Conservation (phyloP, 805 yeast genomes). For the Myxozyma kluyveri region DNA sequence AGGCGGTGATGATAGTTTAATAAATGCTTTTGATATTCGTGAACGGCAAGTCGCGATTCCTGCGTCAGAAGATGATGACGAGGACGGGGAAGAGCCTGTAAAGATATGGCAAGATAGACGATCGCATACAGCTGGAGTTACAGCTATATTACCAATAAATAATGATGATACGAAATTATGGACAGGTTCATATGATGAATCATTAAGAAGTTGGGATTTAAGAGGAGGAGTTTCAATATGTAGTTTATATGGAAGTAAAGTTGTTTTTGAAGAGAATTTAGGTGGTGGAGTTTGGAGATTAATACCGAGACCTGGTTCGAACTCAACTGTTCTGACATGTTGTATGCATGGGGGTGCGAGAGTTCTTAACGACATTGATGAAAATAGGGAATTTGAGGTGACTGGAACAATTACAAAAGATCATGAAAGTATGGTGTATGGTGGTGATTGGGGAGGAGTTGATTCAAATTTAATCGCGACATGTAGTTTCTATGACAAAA, state of each 20-base stretch:
- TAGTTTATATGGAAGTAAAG: slow-evolving; percentile 31
- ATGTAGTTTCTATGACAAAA: slow-evolving; percentile 87
- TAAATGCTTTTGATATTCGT: slow-evolving; percentile 45
- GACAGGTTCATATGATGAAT: slow-evolving; percentile 94
- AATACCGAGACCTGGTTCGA: slow-evolving; percentile 51
- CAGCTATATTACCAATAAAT: slow-evolving; percentile 60
- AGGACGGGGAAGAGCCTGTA: neutral
- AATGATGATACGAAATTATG: slow-evolving; percentile 50
- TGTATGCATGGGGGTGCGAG: slow-evolving; percentile 97
- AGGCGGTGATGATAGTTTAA: slow-evolving; percentile 85
- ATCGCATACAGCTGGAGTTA: slow-evolving; percentile 88
- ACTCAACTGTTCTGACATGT: slow-evolving; percentile 53
- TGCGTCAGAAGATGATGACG: neutral
- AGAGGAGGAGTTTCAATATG: slow-evolving; percentile 44
- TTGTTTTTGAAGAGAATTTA: slow-evolving; percentile 48
- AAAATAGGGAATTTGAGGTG: slow-evolving; percentile 19
- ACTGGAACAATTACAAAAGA: slow-evolving; percentile 40
- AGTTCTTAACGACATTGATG: slow-evolving; percentile 46
- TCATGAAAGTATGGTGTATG: slow-evolving; percentile 92
- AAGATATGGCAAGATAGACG: slow-evolving; percentile 41
- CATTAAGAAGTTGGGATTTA: slow-evolving; percentile 65
- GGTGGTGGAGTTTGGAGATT: slow-evolving; percentile 98
- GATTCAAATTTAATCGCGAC: slow-evolving; percentile 57
- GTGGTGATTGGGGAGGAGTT: slow-evolving; percentile 74
- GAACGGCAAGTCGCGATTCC: too few species aligned